Evolutionary conservation across 176 grass and related monocot genomes (phyloP).

Genomic region (Leersia perrieri): DNA sequence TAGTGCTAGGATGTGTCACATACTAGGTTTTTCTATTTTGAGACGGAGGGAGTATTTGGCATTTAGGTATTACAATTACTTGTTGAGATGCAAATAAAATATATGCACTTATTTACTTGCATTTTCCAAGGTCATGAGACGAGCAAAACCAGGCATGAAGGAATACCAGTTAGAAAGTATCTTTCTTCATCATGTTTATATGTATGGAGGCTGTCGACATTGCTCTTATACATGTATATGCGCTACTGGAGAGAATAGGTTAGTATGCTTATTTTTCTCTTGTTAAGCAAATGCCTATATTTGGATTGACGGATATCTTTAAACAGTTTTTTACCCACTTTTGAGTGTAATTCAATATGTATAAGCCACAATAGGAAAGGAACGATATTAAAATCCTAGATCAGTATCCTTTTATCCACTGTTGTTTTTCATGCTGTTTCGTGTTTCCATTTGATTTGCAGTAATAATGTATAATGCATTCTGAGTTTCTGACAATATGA

Average conservation of each 20-base stretch:
- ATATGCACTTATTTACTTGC: constrained; percentile 18
- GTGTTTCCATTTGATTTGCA: background rate
- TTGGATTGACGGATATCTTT: background rate
- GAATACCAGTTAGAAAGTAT: constrained; percentile 98
- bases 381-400: background rate
- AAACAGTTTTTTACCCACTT: background rate
- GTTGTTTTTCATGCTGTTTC: constrained; percentile 6
- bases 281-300: background rate
- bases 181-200: constrained; percentile 91
- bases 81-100: constrained; percentile 5
- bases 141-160: constrained; percentile 70
- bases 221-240: constrained; percentile 99
- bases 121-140: constrained; percentile 85
- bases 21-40: too few relatives aligned
- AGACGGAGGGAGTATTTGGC: too few relatives aligned
- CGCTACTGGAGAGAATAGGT: constrained; percentile 92
- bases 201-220: constrained; percentile 89
- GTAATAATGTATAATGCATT: background rate
- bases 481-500: constrained; percentile 3
- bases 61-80: background rate
- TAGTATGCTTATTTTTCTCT: background rate
- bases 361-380: background rate
- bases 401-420: background rate
- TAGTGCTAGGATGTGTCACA: too few relatives aligned
- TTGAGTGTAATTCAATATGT: background rate